Conservation (phyloP, 345 rosid genomes). For the Raphanus raphanistrum region DNA sequence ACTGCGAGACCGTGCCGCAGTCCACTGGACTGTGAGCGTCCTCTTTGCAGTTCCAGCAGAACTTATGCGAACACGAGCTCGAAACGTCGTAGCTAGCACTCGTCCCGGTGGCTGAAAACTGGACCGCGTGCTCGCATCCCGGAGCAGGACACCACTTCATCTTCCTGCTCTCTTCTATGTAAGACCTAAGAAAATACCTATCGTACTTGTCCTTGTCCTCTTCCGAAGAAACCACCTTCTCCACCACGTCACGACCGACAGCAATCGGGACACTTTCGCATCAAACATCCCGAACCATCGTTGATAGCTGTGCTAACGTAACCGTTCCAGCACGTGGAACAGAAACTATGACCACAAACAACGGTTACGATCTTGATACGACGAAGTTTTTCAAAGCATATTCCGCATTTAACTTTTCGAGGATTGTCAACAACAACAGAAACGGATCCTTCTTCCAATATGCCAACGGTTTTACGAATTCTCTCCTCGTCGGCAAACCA, state of each 20-base stretch:
- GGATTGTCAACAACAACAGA: background rate
- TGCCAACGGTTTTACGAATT: conserved; percentile 1
- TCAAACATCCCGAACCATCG: conserved; percentile 19
- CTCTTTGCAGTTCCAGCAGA: conserved; percentile 18
- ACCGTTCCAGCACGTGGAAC: conserved; percentile 4
- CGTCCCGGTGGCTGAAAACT: background rate
- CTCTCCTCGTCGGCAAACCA: conserved; percentile 20
- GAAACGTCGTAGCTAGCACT: background rate
- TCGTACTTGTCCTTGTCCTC: background rate
- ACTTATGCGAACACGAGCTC: conserved; percentile 6
- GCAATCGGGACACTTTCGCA: conserved; percentile 9
- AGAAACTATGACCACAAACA: conserved; percentile 6
- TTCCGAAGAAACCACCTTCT: background rate
- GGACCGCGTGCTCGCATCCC: conserved; percentile 19
- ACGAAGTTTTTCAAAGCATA: background rate
- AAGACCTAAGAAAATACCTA: conserved; percentile 13
- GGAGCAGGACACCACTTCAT: conserved; percentile 24
- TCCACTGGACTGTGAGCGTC: conserved; percentile 11
- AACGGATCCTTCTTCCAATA: background rate
- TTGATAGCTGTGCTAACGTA: conserved; percentile 8
- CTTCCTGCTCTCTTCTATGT: background rate
- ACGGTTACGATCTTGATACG: background rate
- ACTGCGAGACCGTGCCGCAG: background rate
- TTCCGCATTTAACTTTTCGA: conserved; percentile 1
- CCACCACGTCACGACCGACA: background rate